phyloP scores from a whole-genome alignment of 768 basidiomycete species.

The Hygrophorus russula region DNA sequence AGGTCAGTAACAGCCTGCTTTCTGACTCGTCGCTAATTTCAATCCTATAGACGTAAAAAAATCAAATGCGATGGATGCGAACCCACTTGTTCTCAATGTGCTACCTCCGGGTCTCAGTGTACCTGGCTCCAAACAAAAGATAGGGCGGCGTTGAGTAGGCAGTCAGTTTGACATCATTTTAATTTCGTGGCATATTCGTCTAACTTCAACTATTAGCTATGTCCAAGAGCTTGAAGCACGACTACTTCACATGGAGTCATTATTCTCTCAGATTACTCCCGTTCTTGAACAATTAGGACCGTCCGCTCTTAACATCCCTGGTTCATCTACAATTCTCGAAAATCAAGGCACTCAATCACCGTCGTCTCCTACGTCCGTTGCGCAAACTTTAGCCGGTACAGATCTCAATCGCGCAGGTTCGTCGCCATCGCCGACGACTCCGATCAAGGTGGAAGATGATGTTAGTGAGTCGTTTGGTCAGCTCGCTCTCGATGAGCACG shows the following conservation, averaged over 20 bases:
- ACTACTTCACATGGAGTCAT: conserved; percentile 75
- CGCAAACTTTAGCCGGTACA: conserved; percentile 19
- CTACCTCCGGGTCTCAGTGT: conserved; percentile 62
- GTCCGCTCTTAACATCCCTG: conserved; percentile 29
- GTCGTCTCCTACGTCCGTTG: conserved; percentile 5
- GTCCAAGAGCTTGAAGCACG: conserved; percentile 87
- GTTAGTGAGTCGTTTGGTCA: conserved; percentile 80
- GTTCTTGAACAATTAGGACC: conserved; percentile 65
- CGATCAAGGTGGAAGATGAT: conserved; percentile 59
- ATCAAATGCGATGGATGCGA: conserved; percentile 88
- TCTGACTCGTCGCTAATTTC: conserved; percentile 11
- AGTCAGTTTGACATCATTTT: conserved; percentile 39
- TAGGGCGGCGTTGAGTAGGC: conserved; percentile 79
- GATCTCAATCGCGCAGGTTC: conserved; percentile 7
- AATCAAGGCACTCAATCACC: not conserved
- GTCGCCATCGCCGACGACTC: conserved; percentile 23
- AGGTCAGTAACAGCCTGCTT: conserved; percentile 36
- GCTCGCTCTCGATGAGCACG: conserved; percentile 80
- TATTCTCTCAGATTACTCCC: conserved; percentile 77
- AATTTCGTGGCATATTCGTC: conserved; percentile 7
- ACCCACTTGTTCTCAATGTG: conserved; percentile 77
- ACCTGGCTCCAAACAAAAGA: conserved; percentile 91
- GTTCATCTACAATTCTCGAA: conserved; percentile 14
- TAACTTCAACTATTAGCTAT: conserved; percentile 41
- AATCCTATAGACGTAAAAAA: conserved; percentile 64